These are phyloP conservation scores for Malania oleifera DNA, from an alignment of 164 flowering plant genomes.

Conservation along the genomic window DNA sequence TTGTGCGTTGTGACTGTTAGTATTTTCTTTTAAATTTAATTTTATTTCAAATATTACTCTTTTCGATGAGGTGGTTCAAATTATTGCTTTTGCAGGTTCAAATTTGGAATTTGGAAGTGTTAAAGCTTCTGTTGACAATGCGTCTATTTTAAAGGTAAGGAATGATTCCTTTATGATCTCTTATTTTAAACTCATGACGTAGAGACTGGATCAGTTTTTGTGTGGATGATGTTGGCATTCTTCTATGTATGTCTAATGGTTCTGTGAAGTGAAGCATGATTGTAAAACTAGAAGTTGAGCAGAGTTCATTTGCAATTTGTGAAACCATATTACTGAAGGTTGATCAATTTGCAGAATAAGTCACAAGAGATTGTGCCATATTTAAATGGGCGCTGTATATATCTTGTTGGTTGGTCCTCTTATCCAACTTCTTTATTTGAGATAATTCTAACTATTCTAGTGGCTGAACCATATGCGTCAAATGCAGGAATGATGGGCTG, in stretches of 20 bases:
- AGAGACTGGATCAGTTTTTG: neutral
- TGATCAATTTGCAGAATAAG: slow-evolving; percentile 23
- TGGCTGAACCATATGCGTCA: slow-evolving; percentile 2
- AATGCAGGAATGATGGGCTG: slow-evolving; percentile 98
- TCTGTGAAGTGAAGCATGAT: neutral
- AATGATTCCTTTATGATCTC: neutral
- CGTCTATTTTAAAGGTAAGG: slow-evolving; percentile 3
- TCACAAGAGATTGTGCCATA: slow-evolving; percentile 58
- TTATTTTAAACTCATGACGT: neutral
- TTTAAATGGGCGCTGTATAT: slow-evolving; percentile 72
- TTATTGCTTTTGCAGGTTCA: slow-evolving; percentile 1
- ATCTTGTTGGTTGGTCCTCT: slow-evolving; percentile 85
- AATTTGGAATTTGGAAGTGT: neutral
- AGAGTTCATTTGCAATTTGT: neutral
- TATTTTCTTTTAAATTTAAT: too few species aligned
- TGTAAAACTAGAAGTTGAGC: too few species aligned
- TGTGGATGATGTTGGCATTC: neutral
- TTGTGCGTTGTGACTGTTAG: too few species aligned
- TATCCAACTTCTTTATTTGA: slow-evolving; percentile 2
- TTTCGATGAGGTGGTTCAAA: neutral
- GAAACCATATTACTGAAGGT: neutral
- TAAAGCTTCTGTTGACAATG: neutral
- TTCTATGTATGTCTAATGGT: neutral
- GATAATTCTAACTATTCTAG: neutral
- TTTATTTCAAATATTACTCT: neutral